Conservation (phyloP, 2,329 filamentous ascomycete species). For the Dothidotthia symphoricarpi region DNA sequence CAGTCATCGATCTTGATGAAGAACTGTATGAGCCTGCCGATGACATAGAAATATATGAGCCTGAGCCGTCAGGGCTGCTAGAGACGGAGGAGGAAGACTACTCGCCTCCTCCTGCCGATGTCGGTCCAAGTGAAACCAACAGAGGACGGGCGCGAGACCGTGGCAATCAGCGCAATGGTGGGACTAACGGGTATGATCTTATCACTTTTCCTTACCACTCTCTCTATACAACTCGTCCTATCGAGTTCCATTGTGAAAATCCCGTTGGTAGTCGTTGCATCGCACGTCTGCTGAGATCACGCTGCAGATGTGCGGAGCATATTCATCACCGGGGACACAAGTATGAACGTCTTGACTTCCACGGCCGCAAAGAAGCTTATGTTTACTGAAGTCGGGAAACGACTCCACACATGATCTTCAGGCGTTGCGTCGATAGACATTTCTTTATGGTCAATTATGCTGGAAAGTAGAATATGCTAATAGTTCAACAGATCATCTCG, state of each 20-base stretch:
- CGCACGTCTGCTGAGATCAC: too few species aligned
- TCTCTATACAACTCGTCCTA: constrained; percentile 5
- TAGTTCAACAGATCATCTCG: constrained; percentile 28
- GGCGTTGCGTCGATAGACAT: too few species aligned
- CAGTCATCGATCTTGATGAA: constrained; percentile 40
- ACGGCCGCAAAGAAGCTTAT: too few species aligned
- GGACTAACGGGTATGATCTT: constrained; percentile 34
- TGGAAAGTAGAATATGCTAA: constrained; percentile 10
- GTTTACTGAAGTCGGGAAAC: too few species aligned
- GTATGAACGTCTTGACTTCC: too few species aligned
- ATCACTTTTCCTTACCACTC: constrained; percentile 7
- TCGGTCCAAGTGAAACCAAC: constrained; percentile 24
- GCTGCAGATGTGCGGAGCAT: too few species aligned
- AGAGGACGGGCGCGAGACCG: constrained; percentile 28
- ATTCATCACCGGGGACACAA: too few species aligned
- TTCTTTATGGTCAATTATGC: background rate
- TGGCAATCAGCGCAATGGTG: constrained; percentile 16
- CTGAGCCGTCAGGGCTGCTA: constrained; percentile 26
- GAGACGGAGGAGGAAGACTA: constrained; percentile 44
- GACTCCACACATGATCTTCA: too few species aligned
- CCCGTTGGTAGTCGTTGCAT: too few species aligned
- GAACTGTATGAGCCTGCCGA: constrained; percentile 41
- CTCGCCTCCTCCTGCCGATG: constrained; percentile 48
- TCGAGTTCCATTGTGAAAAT: too few species aligned
- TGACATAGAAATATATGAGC: constrained; percentile 42